Evolutionary conservation across 2,329 filamentous ascomycete species (phyloP), one percentile per base, ranked within the genome.

Genomic region (Chaetomium strumarium): DNA sequence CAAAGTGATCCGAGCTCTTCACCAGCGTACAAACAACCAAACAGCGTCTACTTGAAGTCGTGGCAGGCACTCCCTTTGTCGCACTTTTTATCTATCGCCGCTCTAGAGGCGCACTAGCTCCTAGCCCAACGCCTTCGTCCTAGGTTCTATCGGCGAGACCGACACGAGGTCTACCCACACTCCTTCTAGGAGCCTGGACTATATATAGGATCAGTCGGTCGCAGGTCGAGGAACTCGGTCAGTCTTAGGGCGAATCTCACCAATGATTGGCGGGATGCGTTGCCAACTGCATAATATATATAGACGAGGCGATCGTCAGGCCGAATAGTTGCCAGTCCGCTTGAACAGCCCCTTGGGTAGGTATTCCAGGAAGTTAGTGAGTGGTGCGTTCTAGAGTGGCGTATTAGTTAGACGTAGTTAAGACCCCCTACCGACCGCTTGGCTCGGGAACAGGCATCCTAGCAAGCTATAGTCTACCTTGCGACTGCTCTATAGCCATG

Each of bases 321-420:
- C 17, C 34, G 43, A 36, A 45, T 31, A 45, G 43, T 45, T 45
- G 42, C 42, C 16, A 45, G 42, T 45, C 42, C n/a, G 16, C 42
- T 30, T 45, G 42, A 45, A 41, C 42, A 45, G 42, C 42, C 42
- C 29, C 42, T 45, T 45, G 31, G 42, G 42, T 45, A 19, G 41
- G 41, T 43, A 43, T 45, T 45, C 42, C 30, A 30, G 42, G 42
- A 45, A 45, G 42, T 45, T 30, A 29, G 30, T 45, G 30, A 45
- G n/a, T n/a, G n/a, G n/a, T n/a, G n/a, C n/a, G n/a, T n/a, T n/a
- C n/a, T n/a, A n/a, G n/a, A n/a, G n/a, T n/a, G n/a, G n/a, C n/a
- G n/a, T n/a, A n/a, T n/a, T n/a, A n/a, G n/a, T n/a, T n/a, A n/a
- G n/a, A n/a, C n/a, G n/a, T n/a, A n/a, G n/a, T n/a, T n/a, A n/a